Percentiles rank a stretch among this genome's conserved stretches.
phyloP scores from a whole-genome alignment of 2,329 filamentous ascomycete genomes.

The Beauveria pseudobassiana region DNA sequence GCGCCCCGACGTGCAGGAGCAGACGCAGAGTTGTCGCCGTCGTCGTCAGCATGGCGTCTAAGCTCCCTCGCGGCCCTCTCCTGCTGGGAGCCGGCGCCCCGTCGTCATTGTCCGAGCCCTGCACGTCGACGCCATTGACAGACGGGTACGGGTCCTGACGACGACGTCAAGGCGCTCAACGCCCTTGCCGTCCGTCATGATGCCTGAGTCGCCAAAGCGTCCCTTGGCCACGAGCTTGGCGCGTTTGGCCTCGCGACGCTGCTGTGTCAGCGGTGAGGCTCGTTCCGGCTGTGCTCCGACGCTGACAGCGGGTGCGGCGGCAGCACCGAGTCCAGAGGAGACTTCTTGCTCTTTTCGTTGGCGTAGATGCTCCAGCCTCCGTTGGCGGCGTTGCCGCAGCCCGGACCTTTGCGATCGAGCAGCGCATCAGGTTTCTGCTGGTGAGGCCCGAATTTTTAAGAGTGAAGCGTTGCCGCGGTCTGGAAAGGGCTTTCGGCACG shows the following conservation, averaged over 20 bases:
- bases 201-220: conserved; percentile 60
- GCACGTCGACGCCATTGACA: conserved; percentile 13
- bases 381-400: conserved; percentile 61
- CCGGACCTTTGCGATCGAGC: conserved; percentile 59
- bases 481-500: conserved; percentile 74
- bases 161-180: conserved; percentile 55
- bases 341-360: conserved; percentile 48
- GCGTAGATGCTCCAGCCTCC: conserved; percentile 78
- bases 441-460: conserved; percentile 61
- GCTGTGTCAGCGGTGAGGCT: conserved; percentile 16
- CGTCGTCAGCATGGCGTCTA: conserved; percentile 28
- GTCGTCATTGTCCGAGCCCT: conserved; percentile 13
- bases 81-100: not conserved
- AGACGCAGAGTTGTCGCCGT: conserved; percentile 9
- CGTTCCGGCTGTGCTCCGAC: conserved; percentile 23
- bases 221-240: conserved; percentile 54
- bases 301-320: conserved; percentile 39
- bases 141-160: conserved; percentile 50
- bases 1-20: not conserved
- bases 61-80: conserved; percentile 15
- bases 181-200: conserved; percentile 49
- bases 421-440: conserved; percentile 65
- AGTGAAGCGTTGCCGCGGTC: conserved; percentile 63
- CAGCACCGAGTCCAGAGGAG: conserved; percentile 46
- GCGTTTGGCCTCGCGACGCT: conserved; percentile 43